Percentiles rank a stretch among this genome's conserved stretches.
phyloP scores from a whole-genome alignment of 1,284 basidiomycete genomes.

The Schizophyllum commune region DNA sequence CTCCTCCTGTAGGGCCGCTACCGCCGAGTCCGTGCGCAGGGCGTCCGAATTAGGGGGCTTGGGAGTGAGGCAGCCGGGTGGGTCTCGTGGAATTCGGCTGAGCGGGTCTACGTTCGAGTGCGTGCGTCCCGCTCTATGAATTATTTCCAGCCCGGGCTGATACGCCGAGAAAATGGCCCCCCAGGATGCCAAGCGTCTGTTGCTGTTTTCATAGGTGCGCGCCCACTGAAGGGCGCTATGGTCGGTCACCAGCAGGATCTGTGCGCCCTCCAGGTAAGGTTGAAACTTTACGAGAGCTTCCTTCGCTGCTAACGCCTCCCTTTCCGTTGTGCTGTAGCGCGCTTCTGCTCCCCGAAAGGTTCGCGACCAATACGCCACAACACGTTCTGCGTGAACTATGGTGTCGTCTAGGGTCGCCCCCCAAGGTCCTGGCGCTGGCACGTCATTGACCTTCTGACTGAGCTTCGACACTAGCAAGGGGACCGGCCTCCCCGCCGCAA shows the following conservation, averaged over 20 bases:
- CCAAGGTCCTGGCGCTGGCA: not conserved
- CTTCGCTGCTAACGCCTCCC: not conserved
- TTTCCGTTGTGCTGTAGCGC: not conserved
- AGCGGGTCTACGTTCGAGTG: conserved; percentile 25
- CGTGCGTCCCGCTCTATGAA: conserved; percentile 6
- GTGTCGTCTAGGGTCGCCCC: conserved; percentile 18
- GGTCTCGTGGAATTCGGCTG: not conserved
- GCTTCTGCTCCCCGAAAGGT: conserved; percentile 11
- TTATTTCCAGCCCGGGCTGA: not conserved
- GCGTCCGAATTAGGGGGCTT: not conserved
- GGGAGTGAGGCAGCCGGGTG: not conserved
- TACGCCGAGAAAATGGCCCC: not conserved
- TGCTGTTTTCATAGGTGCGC: not conserved
- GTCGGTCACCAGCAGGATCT: conserved; percentile 3
- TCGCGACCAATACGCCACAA: conserved; percentile 24
- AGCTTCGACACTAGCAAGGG: not conserved
- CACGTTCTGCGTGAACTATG: conserved; percentile 19
- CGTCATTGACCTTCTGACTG: not conserved
- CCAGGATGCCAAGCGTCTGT: not conserved
- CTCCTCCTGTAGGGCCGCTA: not conserved
- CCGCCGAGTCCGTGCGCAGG: not conserved
- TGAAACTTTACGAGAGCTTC: conserved; percentile 3
- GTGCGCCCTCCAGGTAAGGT: not conserved
- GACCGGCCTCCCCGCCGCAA: not conserved
- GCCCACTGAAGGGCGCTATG: conserved; percentile 1